phyloP scores from a whole-genome alignment of 2,329 filamentous ascomycete species.

The Monosporascus sp. region DNA sequence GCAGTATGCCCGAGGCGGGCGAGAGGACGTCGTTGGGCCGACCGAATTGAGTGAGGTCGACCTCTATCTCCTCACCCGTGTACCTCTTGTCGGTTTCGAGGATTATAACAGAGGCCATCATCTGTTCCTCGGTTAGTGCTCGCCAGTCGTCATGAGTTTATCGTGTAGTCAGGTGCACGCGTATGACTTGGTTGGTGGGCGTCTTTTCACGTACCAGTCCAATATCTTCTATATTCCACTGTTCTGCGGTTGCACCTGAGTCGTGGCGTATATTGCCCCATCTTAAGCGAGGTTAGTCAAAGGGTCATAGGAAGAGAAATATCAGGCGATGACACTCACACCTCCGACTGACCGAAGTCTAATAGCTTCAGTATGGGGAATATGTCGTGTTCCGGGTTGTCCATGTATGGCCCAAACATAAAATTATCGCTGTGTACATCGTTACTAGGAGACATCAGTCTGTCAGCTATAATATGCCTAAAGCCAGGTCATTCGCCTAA shows the following conservation, averaged over 20 bases:
- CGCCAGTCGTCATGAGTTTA: not conserved
- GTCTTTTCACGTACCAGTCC: conserved; percentile 4
- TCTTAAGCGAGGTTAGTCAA: not conserved
- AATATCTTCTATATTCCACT: conserved; percentile 3
- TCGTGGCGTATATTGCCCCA: not conserved
- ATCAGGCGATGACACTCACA: not conserved
- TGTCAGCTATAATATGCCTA: not conserved
- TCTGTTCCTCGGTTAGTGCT: not conserved
- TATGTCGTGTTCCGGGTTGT: not conserved
- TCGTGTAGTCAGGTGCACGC: not conserved
- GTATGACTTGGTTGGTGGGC: no score
- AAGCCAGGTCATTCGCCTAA: not conserved
- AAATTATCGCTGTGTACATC: conserved; percentile 7
- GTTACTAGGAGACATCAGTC: not conserved
- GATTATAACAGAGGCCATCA: conserved; percentile 7
- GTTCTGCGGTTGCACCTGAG: not conserved
- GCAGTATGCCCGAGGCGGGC: conserved; percentile 3
- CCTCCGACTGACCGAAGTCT: conserved; percentile 1
- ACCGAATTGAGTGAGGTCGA: conserved; percentile 1
- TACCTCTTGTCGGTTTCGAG: conserved; percentile 4
- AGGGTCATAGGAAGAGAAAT: no score
- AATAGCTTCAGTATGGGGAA: not conserved
- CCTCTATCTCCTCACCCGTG: conserved; percentile 4
- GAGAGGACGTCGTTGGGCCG: not conserved
- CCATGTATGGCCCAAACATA: not conserved